Evolutionary conservation across 768 basidiomycete genomes (phyloP).

Genomic region (Pseudohyphozyma bogoriensis): DNA sequence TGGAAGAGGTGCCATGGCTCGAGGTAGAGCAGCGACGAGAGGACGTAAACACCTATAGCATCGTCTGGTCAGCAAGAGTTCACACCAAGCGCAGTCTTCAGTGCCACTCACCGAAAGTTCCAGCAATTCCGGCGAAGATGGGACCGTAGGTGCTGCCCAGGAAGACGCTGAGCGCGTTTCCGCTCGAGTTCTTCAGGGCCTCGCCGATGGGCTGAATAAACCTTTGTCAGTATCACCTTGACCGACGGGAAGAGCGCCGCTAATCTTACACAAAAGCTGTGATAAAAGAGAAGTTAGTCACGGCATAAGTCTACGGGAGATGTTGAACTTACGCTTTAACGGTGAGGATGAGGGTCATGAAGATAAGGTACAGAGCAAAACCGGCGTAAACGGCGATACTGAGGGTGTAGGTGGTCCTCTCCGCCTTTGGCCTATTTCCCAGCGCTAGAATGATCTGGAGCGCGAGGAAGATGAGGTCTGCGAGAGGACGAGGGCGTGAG

Average conservation of each 20-base stretch:
- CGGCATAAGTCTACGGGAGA: neutral
- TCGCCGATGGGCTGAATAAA: constrained; percentile 22
- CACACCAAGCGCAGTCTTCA: constrained; percentile 53
- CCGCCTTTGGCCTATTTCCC: constrained; percentile 80
- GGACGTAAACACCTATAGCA: constrained; percentile 50
- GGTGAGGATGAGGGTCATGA: constrained; percentile 48
- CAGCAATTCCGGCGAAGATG: constrained; percentile 32
- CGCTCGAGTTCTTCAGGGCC: constrained; percentile 1
- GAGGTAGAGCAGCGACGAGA: constrained; percentile 37
- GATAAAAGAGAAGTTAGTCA: neutral
- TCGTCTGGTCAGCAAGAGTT: constrained; percentile 74
- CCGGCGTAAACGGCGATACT: constrained; percentile 63
- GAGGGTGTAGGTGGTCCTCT: constrained; percentile 55
- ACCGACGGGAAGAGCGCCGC: neutral
- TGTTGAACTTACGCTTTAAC: constrained; percentile 54
- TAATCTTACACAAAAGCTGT: neutral
- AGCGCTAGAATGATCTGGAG: constrained; percentile 69
- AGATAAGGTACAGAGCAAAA: constrained; percentile 68
- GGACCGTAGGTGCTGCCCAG: constrained; percentile 26
- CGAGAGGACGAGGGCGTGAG: neutral
- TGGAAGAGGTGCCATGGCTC: constrained; percentile 98
- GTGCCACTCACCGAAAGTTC: constrained; percentile 23
- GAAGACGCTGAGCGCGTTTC: constrained; percentile 14
- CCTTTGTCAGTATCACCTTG: neutral
- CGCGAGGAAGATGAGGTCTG: constrained; percentile 43